Conservation (phyloP, 495 filamentous ascomycete species). For the Talaromyces liani region DNA sequence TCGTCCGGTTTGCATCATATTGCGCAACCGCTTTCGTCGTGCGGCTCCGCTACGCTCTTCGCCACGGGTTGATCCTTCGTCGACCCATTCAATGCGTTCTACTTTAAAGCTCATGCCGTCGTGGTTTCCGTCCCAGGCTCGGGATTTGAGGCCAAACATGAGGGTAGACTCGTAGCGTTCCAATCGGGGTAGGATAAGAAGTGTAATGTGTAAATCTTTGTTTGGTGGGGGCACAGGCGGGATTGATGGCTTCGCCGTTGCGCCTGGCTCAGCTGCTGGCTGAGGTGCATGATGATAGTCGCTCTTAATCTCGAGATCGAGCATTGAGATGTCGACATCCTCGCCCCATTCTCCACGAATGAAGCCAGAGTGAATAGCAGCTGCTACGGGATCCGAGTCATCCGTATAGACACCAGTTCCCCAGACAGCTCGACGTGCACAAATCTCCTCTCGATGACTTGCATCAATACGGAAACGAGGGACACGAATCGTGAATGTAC, state of each 20-base stretch:
- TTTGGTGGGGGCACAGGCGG: constrained; percentile 40
- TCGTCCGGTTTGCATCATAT: constrained; percentile 36
- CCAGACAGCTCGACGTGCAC: constrained; percentile 70
- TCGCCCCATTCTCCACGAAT: constrained; percentile 81
- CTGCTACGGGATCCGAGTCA: constrained; percentile 88
- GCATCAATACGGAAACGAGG: constrained; percentile 67
- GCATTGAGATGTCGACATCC: constrained; percentile 59
- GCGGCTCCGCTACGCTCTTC: constrained; percentile 58
- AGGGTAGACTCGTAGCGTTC: constrained; percentile 67
- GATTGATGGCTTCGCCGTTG: constrained; percentile 23
- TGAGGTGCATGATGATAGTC: constrained; percentile 32
- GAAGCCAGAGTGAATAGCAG: constrained; percentile 89
- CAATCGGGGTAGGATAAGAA: constrained; percentile 74
- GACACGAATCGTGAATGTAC: constrained; percentile 80
- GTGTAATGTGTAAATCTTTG: constrained; percentile 74
- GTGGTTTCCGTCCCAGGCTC: constrained; percentile 61
- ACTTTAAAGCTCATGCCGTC: constrained; percentile 90
- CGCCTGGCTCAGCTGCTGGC: constrained; percentile 14
- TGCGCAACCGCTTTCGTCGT: constrained; percentile 51
- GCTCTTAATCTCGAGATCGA: constrained; percentile 54
- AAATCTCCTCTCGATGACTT: constrained; percentile 71
- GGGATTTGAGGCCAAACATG: constrained; percentile 70
- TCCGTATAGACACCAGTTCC: constrained; percentile 93
- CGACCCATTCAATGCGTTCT: constrained; percentile 68
- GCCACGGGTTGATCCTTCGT: constrained; percentile 58